Evolutionary conservation across 1,139 yeast genomes (phyloP), one percentile per base, ranked within the genome.

Genomic region (Yamadazyma mexicana): DNA sequence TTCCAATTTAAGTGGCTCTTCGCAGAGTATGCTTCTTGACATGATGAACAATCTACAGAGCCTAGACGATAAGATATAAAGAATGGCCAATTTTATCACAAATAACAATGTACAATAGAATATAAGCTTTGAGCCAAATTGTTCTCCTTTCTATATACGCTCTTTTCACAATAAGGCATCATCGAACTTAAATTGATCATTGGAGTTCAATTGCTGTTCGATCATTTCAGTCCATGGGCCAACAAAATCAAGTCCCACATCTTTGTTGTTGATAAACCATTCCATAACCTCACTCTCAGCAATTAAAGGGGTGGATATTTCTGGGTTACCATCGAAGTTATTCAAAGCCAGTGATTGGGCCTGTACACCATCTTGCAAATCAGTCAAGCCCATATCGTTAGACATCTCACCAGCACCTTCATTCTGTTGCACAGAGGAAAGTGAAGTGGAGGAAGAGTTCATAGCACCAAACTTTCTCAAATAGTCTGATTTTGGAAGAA

Each of bases 161-260:
- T 20, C 22, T 20, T 8, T 8, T 22, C 33, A 37, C 15, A 38
- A 23, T 28, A 43, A 25, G 11, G 47, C 61, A 33, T 55, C 61
- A 18, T 62, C 64, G 38, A 65, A 64, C 38, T 56, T 57, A 44
- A 65, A 65, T 35, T 61, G 66, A 31, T 63, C 71, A 39, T 64
- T 65, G 10, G 60, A 56, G 40, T 62, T 64, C 49, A 72, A 61
- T 45, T 70, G 76, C 48, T 82, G 87, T 56, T 87, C 95, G 38
- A 87, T 77, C 75, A 85, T 83, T 56, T 85, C 91, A 7, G 95
- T 85, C 81, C 94, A 83, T 3, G 94, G 94, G 32, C 86, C 95
- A 26, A 87, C 96, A 51, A 87, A 87, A 44, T 87, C 95, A 40
- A 87, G 68, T 15, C 96, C 95, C 28, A 86, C 81, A 38, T 69